A percentile compares a stretch with the other conserved stretches of the same genome.
Evolutionary conservation across 2,329 filamentous ascomycete genomes (phyloP).

Genomic region (Aspergillus pseudoglaucus): DNA sequence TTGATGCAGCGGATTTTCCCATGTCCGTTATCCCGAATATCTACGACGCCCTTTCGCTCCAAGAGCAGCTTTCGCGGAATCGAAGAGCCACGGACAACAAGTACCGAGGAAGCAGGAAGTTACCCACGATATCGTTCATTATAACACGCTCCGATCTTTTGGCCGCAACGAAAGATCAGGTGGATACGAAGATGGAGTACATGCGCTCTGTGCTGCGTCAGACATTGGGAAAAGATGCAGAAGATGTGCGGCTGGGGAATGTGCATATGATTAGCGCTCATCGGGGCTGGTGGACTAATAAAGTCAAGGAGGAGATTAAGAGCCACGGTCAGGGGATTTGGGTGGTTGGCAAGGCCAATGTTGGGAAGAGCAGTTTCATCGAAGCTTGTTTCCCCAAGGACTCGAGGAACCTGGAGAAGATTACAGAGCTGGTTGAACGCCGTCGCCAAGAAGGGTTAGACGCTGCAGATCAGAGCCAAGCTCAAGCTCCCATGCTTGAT

Average conservation of each 20-base stretch:
- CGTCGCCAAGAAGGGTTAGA: constrained; percentile 14
- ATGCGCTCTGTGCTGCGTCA: constrained; percentile 69
- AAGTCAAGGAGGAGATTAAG: constrained; percentile 81
- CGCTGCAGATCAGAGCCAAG: constrained; percentile 6
- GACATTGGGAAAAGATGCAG: constrained; percentile 61
- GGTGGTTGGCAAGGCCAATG: constrained; percentile 98
- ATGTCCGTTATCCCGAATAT: constrained; percentile 83
- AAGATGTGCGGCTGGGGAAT: constrained; percentile 76
- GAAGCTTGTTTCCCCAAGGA: constrained; percentile 78
- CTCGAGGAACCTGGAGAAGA: constrained; percentile 41
- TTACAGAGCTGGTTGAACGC: constrained; percentile 28
- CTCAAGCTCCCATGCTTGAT: constrained; percentile 16
- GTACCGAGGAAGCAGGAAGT: constrained; percentile 61
- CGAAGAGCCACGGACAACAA: constrained; percentile 63
- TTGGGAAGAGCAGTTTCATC: constrained; percentile 91
- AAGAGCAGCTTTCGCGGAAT: constrained; percentile 71
- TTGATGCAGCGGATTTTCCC: constrained; percentile 94
- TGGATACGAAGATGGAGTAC: constrained; percentile 81
- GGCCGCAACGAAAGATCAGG: constrained; percentile 73
- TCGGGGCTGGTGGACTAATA: constrained; percentile 82
- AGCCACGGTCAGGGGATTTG: constrained; percentile 77
- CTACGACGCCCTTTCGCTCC: constrained; percentile 61
- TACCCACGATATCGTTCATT: constrained; percentile 81
- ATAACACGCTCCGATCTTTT: constrained; percentile 84
- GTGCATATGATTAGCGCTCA: constrained; percentile 79